Base-by-base conservation (phyloP, 352 stramenopile species). In the Albugo laibachii region DNA sequence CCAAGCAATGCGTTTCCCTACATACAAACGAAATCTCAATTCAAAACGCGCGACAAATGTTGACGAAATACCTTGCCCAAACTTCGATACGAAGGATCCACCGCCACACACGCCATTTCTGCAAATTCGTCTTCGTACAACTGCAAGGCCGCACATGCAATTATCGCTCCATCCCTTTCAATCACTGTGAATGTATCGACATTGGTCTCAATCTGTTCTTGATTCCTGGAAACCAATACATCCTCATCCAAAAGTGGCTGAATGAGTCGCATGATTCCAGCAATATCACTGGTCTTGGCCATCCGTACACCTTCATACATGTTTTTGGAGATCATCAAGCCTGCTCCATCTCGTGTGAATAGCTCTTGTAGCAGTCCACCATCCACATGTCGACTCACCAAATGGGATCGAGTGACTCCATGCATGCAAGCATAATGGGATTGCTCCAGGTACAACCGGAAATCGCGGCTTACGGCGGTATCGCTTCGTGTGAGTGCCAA, bases 341-440 rank as follows among this genome's bases (percentile, higher is more conserved):
- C 94, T 53, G 89, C 77, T 41, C 94, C 94, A 62, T 98, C 94
- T 45, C 92, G 83, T 16, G 94, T 98, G 61, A 97, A 98, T n/a
- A 98, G 69, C 63, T 98, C 94, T 57, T 97, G 80, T 18, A 98
- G 62, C 31, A 98, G 62, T 2, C 83, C 91, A 35, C 80, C 80
- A 45, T 93, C 71, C 5, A 85, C 68, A 49, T 92, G 75, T 38
- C 80, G 74, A 37, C 72, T 91, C 18, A 93, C 79, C 43, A 93
- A 52, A 47, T 93, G 80, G 13, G 78, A 84, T 5, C 80, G 74
- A 48, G 74, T 83, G 35, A 93, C 79, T 14, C 79, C 79, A 56
- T 83, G 80, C 20, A 86, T 63, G 31, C 80, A 91, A 8, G 80
- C 80, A 36, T 71, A 62, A 49, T 88, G 87, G 10, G 78, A 85